Evolutionary conservation across 208 protist species (phyloP), one percentile per base, ranked within the genome.

Genomic region (Porcisia deanei): DNA sequence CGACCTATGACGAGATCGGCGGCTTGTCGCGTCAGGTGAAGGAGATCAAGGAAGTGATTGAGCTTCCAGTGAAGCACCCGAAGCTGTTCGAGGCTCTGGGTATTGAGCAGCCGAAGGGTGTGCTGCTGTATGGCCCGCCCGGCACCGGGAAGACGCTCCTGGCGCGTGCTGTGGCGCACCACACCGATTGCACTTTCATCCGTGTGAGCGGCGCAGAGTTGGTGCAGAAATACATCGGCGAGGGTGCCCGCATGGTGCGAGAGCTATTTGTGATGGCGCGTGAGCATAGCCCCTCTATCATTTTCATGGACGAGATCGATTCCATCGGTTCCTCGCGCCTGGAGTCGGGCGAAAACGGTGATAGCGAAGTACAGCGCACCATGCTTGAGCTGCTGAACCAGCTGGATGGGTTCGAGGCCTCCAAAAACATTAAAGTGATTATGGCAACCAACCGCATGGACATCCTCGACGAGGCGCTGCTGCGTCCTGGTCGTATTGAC

Each of bases 271-370:
- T 99, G 53, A 99, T 99, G 99, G 99, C 99, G 5, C 86, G 98
- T 55, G 96, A 99, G 86, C 98, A 99, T 84, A 98, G 98, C 57
- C 99, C 99, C 9, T 99, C 99, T 4, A 99, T 99, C 82, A 99
- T 99, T 79, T 99, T 99, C 87, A 99, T 99, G 98, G 99, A 99
- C 85, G 99, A 99, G 83, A 99, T 99, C 81, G 99, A 99, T 88
- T 99, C 96, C 7, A 99, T 99, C 82, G 99, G 99, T 74, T 96
- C 94, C 12, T 84, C 91, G 8, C 94, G 98, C 47, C 85, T 97
- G 20, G 97, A 99, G 63, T 93, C 89, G 0, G 87, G 89, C 18
- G 93, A 95, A 67, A 85, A 91, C 75, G 93, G 93, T 43, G 98
- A 99, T 82, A 97, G 86, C 59, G 98, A 99, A 90, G 99, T 99